Conservation (phyloP, 1,284 basidiomycete genomes). For the Ustilago nuda region DNA sequence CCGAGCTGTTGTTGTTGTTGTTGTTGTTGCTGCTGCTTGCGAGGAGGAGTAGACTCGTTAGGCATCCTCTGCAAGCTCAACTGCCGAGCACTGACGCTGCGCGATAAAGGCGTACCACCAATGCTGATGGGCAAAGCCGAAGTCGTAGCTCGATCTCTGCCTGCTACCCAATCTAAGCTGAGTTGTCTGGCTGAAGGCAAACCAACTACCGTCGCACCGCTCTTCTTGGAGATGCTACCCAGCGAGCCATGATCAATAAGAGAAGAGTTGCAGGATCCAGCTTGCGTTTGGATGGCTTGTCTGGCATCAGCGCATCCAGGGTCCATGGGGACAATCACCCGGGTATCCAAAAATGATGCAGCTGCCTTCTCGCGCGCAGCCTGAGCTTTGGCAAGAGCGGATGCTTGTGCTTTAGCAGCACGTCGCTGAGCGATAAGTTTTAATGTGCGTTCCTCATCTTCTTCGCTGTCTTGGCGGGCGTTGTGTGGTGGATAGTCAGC, state of each 20-base stretch:
- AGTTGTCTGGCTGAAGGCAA: constrained; percentile 30
- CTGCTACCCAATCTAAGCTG: constrained; percentile 59
- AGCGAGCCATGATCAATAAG: neutral
- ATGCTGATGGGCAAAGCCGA: constrained; percentile 41
- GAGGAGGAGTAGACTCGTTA: constrained; percentile 28
- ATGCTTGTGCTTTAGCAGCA: constrained; percentile 48
- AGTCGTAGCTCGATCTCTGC: constrained; percentile 47
- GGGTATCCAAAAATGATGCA: neutral
- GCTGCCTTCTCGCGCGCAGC: constrained; percentile 21
- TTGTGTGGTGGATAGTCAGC: constrained; percentile 23
- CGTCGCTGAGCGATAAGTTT: constrained; percentile 61
- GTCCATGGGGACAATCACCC: constrained; percentile 16
- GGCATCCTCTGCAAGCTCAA: constrained; percentile 19
- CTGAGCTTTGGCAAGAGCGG: constrained; percentile 26
- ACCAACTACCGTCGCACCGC: constrained; percentile 27
- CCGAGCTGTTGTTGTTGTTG: neutral
- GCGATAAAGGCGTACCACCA: constrained; percentile 39
- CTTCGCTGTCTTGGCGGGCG: constrained; percentile 39
- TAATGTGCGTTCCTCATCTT: constrained; percentile 66
- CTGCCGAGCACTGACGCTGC: constrained; percentile 43
- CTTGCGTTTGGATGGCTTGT: constrained; percentile 41
- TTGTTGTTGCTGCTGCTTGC: constrained; percentile 8
- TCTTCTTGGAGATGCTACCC: constrained; percentile 14
- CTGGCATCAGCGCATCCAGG: constrained; percentile 47
- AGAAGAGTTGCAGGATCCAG: constrained; percentile 9